A percentile compares a stretch with the other conserved stretches of the same genome.
phyloP scores from a whole-genome alignment of 225 moss, liverwort and hornwort species.

The Sphagnum contortum region DNA sequence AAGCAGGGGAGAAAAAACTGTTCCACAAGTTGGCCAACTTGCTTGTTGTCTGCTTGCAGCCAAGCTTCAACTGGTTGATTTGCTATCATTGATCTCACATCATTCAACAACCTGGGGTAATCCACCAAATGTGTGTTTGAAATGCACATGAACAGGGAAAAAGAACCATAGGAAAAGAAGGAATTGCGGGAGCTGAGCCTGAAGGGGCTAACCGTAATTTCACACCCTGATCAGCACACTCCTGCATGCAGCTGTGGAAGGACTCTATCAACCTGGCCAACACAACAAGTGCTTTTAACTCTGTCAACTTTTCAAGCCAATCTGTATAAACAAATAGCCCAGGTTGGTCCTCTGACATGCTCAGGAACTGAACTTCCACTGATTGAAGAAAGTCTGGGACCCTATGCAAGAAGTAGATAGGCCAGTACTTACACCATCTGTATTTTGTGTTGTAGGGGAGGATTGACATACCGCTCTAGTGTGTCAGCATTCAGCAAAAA shows the following conservation, averaged over 20 bases:
- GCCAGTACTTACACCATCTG: background rate
- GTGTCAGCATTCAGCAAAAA: slow-evolving; percentile 25
- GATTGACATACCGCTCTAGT: background rate
- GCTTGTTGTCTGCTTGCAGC: slow-evolving; percentile 29
- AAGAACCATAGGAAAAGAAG: background rate
- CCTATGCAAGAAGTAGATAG: no score
- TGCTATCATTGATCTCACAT: slow-evolving; percentile 21
- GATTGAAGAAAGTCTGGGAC: background rate
- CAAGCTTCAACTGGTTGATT: slow-evolving; percentile 9
- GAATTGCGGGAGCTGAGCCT: background rate
- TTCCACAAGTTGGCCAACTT: slow-evolving; percentile 47
- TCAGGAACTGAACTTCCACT: background rate
- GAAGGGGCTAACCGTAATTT: slow-evolving; percentile 29
- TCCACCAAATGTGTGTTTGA: background rate
- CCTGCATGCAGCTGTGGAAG: slow-evolving; percentile 32
- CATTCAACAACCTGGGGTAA: slow-evolving; percentile 29
- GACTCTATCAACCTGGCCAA: slow-evolving; percentile 31
- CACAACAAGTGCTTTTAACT: no score
- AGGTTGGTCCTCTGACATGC: no score
- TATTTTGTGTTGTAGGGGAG: no score
- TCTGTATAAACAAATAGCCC: no score
- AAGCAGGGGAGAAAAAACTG: slow-evolving; percentile 41
- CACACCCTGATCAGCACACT: slow-evolving; percentile 46
- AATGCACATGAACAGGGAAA: no score
- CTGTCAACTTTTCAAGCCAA: no score